Evolutionary conservation across 306 rosid species (phyloP), one percentile per base, ranked within the genome.

Genomic region (Sesbania bispinosa): DNA sequence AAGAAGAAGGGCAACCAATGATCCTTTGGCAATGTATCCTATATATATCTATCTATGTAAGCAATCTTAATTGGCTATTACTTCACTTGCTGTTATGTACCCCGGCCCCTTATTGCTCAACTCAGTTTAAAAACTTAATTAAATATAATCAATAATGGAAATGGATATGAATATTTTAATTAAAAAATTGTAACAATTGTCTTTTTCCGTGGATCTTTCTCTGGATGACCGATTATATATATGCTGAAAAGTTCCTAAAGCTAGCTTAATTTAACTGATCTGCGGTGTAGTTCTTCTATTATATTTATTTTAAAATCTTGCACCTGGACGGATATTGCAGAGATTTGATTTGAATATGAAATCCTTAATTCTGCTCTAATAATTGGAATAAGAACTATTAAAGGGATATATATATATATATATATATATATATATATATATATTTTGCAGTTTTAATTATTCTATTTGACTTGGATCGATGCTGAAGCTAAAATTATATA

Each of bases 21-120:
- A 67, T 57, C 80, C 80, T 76, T 76, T 76, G 80, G 75, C 80
- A 76, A 76, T 66, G 42, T 75, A 53, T 65, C 48, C 59, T 64
- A 29, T 19, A 7, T 46, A 48, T 10, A 50, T n/a, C 62, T 38
- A 35, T 27, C 10, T 60, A 15, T 60, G 59, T 30, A 27, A 58
- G 70, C 51, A 60, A 48, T 48, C 33, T 62, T n/a, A n/a, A n/a
- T n/a, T 14, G 52, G 30, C n/a, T 14, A 62, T 15, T 47, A 38
- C 2, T 30, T 20, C 1, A 10, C 16, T 36, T 14, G n/a, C n/a
- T n/a, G n/a, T n/a, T n/a, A n/a, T n/a, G n/a, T n/a, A n/a, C n/a
- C n/a, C n/a, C n/a, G n/a, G n/a, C n/a, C n/a, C n/a, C n/a, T n/a
- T n/a, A n/a, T n/a, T n/a, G n/a, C n/a, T n/a, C n/a, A n/a, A n/a